Percentiles rank a stretch among this genome's conserved stretches.
phyloP scores from a whole-genome alignment of 2,329 filamentous ascomycete species.

The Colletotrichum musae region DNA sequence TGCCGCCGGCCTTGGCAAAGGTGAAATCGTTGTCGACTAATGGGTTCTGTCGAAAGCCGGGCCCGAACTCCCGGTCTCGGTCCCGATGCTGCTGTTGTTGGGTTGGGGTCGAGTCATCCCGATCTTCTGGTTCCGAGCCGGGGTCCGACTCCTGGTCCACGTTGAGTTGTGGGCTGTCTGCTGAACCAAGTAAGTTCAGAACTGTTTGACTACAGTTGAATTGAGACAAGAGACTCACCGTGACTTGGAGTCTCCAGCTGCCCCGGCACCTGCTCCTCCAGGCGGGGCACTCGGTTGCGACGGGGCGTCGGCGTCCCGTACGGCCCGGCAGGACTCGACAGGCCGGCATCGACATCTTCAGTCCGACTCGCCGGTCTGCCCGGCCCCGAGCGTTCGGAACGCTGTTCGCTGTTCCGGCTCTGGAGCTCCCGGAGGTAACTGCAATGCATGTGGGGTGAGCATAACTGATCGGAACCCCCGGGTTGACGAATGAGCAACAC shows the following conservation, averaged over 20 bases:
- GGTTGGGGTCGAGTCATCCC: slow-evolving; percentile 4
- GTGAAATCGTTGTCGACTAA: slow-evolving; percentile 51
- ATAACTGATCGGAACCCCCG: background rate
- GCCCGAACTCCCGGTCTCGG: slow-evolving; percentile 24
- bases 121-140: slow-evolving; percentile 20
- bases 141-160: slow-evolving; percentile 25
- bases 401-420: slow-evolving; percentile 33
- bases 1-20: slow-evolving; percentile 49
- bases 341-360: slow-evolving; percentile 6
- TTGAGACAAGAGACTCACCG: slow-evolving; percentile 1
- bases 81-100: background rate
- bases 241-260: slow-evolving; percentile 32
- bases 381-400: slow-evolving; percentile 17
- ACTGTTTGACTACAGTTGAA: background rate
- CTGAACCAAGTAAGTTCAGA: background rate
- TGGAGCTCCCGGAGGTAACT: slow-evolving; percentile 41
- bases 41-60: slow-evolving; percentile 45
- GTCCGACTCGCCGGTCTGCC: slow-evolving; percentile 15
- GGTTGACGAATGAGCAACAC: background rate
- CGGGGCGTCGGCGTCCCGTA: slow-evolving; percentile 31
- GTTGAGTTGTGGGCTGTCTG: slow-evolving; percentile 23
- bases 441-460: slow-evolving; percentile 17
- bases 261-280: background rate
- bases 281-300: slow-evolving; percentile 1
- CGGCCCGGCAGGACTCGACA: slow-evolving; percentile 10